A percentile compares a stretch with the other conserved stretches of the same genome.
phyloP scores from a whole-genome alignment of 2,329 filamentous ascomycete genomes.

The Cladosporium velox region DNA sequence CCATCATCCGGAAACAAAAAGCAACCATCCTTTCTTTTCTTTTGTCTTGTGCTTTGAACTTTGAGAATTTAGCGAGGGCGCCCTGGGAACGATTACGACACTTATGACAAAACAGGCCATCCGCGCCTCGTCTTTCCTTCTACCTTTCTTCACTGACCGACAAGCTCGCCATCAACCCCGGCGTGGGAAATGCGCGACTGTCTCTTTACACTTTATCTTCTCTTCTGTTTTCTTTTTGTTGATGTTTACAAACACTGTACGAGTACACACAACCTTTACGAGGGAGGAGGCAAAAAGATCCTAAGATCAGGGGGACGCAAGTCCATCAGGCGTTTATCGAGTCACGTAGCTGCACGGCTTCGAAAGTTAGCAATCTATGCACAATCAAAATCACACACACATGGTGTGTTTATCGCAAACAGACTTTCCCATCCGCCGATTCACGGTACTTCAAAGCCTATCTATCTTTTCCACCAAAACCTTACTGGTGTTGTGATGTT shows the following conservation, averaged over 20 bases:
- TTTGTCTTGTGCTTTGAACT: background rate
- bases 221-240: background rate
- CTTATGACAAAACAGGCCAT: background rate
- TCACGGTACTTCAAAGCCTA: no score
- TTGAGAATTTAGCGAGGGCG: constrained; percentile 11
- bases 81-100: background rate
- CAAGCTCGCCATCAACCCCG: background rate
- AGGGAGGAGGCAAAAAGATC: background rate
- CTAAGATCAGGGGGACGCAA: background rate
- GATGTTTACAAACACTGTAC: background rate
- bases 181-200: background rate
- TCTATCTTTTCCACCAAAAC: no score
- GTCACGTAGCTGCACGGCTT: background rate
- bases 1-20: background rate
- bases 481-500: no score
- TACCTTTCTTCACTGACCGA: background rate
- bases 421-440: no score
- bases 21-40: background rate
- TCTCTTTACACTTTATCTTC: background rate
- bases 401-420: background rate
- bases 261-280: background rate
- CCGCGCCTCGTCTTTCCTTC: background rate
- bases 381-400: background rate
- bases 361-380: background rate
- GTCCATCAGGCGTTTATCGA: background rate